Conservation (phyloP, 2,329 filamentous ascomycete species). For the Penicillium paneum region DNA sequence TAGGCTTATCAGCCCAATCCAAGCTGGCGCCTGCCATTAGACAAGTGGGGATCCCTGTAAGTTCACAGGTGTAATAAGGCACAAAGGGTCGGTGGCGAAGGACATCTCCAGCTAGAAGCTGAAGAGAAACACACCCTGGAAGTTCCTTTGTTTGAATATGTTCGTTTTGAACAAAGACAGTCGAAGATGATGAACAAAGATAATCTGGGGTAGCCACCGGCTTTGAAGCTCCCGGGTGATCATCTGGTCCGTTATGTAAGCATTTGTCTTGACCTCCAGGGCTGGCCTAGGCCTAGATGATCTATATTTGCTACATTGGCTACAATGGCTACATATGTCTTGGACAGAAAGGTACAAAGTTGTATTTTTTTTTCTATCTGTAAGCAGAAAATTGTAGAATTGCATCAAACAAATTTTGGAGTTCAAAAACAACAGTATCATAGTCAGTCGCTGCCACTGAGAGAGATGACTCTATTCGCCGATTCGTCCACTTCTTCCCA, state of each 20-base stretch:
- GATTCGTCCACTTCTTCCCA: constrained; percentile 50
- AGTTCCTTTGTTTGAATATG: background rate
- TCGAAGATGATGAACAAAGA: background rate
- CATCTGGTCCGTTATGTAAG: background rate
- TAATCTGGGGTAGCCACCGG: constrained; percentile 7
- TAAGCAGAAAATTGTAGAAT: background rate
- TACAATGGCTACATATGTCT: too few species aligned
- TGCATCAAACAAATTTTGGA: background rate
- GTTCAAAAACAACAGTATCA: background rate
- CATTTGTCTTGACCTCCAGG: background rate
- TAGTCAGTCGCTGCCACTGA: background rate
- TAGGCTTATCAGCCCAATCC: constrained; percentile 24
- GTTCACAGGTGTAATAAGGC: background rate
- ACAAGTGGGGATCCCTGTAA: constrained; percentile 1
- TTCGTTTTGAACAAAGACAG: background rate
- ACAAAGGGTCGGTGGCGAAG: background rate
- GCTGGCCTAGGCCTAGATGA: too few species aligned
- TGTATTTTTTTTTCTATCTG: background rate
- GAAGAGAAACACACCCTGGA: background rate
- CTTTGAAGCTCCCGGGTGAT: background rate
- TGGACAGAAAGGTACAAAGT: background rate
- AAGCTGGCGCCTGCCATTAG: constrained; percentile 28
- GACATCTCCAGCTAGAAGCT: constrained; percentile 4
- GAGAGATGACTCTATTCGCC: background rate
- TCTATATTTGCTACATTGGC: too few species aligned